Evolutionary conservation across 2,329 filamentous ascomycete genomes (phyloP).

Genomic region (Curvularia eragrostidis): DNA sequence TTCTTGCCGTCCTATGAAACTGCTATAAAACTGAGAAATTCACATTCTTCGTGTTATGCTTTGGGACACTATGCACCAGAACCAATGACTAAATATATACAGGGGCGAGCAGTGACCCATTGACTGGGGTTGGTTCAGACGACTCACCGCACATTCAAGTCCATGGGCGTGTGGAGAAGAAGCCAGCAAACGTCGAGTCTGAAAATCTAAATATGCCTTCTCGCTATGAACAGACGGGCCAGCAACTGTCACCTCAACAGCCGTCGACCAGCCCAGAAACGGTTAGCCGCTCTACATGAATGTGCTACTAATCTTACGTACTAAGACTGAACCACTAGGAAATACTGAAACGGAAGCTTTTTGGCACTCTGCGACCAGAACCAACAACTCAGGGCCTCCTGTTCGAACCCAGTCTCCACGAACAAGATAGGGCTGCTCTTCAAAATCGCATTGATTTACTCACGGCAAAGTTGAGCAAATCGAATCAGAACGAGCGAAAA

Average conservation of each 20-base stretch:
- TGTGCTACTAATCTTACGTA: neutral
- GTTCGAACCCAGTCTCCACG: conserved; percentile 49
- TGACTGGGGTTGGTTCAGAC: conserved; percentile 36
- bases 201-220: conserved; percentile 31
- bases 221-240: conserved; percentile 34
- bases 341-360: conserved; percentile 49
- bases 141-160: conserved; percentile 31
- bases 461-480: conserved; percentile 50
- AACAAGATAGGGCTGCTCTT: conserved; percentile 45
- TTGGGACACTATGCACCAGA: conserved; percentile 16
- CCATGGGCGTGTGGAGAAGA: conserved; percentile 27
- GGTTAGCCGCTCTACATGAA: conserved; percentile 1
- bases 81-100: conserved; percentile 24
- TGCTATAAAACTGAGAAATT: conserved; percentile 2
- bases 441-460: conserved; percentile 49
- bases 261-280: conserved; percentile 41
- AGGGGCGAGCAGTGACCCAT: conserved; percentile 41
- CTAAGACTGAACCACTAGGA: conserved; percentile 24
- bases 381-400: conserved; percentile 44
- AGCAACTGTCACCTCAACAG: conserved; percentile 32
- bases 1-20: conserved; percentile 1
- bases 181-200: conserved; percentile 25
- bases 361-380: conserved; percentile 42
- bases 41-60: conserved; percentile 7
- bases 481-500: conserved; percentile 45